Evolutionary conservation across 768 basidiomycete genomes (phyloP), one percentile per base, ranked within the genome.

Genomic region (Agaricus subrufescens): DNA sequence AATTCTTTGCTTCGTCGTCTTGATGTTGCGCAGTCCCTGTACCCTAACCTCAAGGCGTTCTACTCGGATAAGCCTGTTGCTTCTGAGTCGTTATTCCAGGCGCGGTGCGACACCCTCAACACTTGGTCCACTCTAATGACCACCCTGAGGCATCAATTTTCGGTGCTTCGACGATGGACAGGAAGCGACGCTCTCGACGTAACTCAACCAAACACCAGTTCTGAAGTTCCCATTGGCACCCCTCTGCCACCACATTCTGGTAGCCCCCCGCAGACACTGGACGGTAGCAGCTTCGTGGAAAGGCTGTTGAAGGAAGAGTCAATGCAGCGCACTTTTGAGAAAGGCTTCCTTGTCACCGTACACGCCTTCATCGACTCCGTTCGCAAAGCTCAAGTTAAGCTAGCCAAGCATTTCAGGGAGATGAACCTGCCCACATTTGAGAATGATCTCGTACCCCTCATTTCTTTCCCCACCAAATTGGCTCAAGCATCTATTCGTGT

Each of bases 391-490:
- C 90, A 96, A 69, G 85, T 95, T 63, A 86, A 85, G 57, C 84
- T 91, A 59, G 82, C 87, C 12, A 71, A 80, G 19, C 73, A 84
- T 51, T 94, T 98, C 71, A 77, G 82, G 62, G 82, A 89, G 63
- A 91, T 98, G 86, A 89, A 92, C 65, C 83, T 99, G 3, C 95
- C 95, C 9, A 87, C 85, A 4, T 96, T 97, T 67, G 90, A 93
- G 68, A 81, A 83, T 56, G 92, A 96, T 61, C 81, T 98, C 19
- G 84, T 94, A 9, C 87, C 91, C 40, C 80, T 98, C 59, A 95
- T 97, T 58, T 88, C 92, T n/a, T 98, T 98, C 73, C 93, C 97
- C 5, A 96, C 94, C 23, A 89, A 91, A 65, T 86, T 99, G 50
- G 89, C 94, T 4, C 91, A 97, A 66, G 95, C 94, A 40, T 86